Evolutionary conservation across 345 rosid genomes (phyloP).

Genomic region (Theobroma cacao): DNA sequence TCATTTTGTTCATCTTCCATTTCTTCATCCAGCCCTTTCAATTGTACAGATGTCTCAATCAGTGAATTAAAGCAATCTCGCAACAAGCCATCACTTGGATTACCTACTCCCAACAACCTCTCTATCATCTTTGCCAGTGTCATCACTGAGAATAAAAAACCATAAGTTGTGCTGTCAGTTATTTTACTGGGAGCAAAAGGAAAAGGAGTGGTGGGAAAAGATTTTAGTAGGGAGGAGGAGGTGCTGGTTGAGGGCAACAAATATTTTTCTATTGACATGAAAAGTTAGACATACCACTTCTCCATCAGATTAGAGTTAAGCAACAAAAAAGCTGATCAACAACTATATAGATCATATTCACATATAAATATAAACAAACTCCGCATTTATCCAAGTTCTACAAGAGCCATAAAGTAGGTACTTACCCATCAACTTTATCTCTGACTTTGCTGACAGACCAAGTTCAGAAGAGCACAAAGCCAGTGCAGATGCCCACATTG

Average conservation of each 20-base stretch:
- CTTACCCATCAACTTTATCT: constrained; percentile 68
- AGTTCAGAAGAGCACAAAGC: constrained; percentile 43
- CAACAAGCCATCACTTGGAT: constrained; percentile 34
- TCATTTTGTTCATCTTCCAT: constrained; percentile 48
- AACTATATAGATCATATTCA: not conserved
- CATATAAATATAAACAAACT: not conserved
- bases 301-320: not conserved
- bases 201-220: not conserved
- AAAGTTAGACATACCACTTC: not conserved
- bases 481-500: constrained; percentile 65
- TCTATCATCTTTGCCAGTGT: constrained; percentile 60
- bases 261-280: not conserved
- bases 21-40: constrained; percentile 61
- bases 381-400: not conserved
- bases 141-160: constrained; percentile 46
- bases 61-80: constrained; percentile 53
- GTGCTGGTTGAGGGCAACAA: not conserved
- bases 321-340: not conserved
- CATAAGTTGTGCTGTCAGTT: constrained; percentile 2
- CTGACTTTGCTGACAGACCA: constrained; percentile 42
- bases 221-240: not conserved
- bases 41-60: constrained; percentile 49
- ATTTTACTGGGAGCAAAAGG: not conserved
- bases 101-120: constrained; percentile 47
- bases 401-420: constrained; percentile 2